Evolutionary conservation across 2,329 filamentous ascomycete genomes (phyloP), one percentile per base, ranked within the genome.

Genomic region (Ophioceras dolichostomum): DNA sequence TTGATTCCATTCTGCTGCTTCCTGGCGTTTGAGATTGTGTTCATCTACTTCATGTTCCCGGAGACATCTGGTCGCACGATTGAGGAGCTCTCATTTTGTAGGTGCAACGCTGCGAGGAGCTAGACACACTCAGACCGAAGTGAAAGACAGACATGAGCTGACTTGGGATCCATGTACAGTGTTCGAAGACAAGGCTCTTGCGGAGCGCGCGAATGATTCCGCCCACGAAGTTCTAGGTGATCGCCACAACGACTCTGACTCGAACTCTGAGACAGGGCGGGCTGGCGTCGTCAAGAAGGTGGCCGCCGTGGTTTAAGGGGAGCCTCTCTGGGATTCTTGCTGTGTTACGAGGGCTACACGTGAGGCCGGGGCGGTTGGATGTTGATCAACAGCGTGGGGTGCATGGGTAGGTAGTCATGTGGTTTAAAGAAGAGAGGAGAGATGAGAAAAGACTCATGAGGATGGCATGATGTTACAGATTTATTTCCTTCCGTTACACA

Each of bases 1-100:
- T 43, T 55, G 12, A 49, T 56, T 13, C 47, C 50, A 34, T 56
- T 54, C 43, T 48, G 48, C 44, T 52, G 49, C 48, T 54, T 51
- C 49, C 52, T 55, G 32, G 43, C 45, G 30, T 47, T 46, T 38
- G 53, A 43, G 19, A 26, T 21, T 36, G 40, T 21, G 4, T 37
- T 45, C 18, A 44, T 50, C 41, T 51, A 43, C 42, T 34, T 50
- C 4, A 44, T 45, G 36, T 40, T 47, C 21, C 45, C 45, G 10
- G 47, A 50, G 32, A 50, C 49, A 39, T 43, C 45, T 29, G 48
- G 45, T 9, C 46, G 43, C 4, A 44, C 41, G 18, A 27, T 51
- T 7, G 49, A 51, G 32, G 47, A 51, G 41, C 40, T 48, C 14
- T 41, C 45, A 18, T 47, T 47, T 22, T 37, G 38, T 6, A 43